Evolutionary conservation across 1,284 basidiomycete genomes (phyloP).

Genomic region (Pseudozyma sp.): DNA sequence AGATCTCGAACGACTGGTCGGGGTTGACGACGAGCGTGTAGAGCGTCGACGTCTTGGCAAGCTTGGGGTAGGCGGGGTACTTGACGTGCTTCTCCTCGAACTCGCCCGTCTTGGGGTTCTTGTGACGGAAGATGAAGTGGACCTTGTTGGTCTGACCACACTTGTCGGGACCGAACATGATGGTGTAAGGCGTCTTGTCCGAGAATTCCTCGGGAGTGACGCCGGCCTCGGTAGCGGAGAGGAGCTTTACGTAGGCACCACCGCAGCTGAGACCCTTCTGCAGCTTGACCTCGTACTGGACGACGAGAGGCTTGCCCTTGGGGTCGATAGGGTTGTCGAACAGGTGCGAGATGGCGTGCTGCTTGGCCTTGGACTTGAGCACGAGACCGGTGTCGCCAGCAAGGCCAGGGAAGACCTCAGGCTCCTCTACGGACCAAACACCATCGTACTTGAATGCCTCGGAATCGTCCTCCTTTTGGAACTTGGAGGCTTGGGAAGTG

Average conservation of each 20-base stretch:
- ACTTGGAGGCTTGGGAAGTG: slow-evolving; percentile 95
- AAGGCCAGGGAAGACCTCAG: slow-evolving; percentile 75
- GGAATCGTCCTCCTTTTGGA: slow-evolving; percentile 59
- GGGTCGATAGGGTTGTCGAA: slow-evolving; percentile 84
- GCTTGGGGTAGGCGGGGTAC: slow-evolving; percentile 79
- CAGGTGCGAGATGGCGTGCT: slow-evolving; percentile 96
- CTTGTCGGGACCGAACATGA: slow-evolving; percentile 69
- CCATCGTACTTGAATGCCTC: slow-evolving; percentile 89
- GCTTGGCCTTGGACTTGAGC: slow-evolving; percentile 83
- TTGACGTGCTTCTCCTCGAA: slow-evolving; percentile 97
- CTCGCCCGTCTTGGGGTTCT: slow-evolving; percentile 70
- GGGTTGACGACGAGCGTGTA: slow-evolving; percentile 80
- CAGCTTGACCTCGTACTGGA: slow-evolving; percentile 96
- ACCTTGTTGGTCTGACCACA: slow-evolving; percentile 68
- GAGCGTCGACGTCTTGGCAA: slow-evolving; percentile 64
- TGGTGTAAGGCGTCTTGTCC: slow-evolving; percentile 68
- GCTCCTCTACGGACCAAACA: slow-evolving; percentile 95
- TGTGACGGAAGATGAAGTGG: slow-evolving; percentile 69
- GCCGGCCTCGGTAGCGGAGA: slow-evolving; percentile 72
- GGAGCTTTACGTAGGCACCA: slow-evolving; percentile 97
- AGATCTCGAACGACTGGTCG: slow-evolving; percentile 92
- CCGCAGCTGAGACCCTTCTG: slow-evolving; percentile 99
- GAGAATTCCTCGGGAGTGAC: slow-evolving; percentile 65
- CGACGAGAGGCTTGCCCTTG: slow-evolving; percentile 87
- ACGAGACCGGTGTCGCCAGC: slow-evolving; percentile 69